Conservation (phyloP, 2,329 filamentous ascomycete genomes). For the Colletotrichum tropicicola region DNA sequence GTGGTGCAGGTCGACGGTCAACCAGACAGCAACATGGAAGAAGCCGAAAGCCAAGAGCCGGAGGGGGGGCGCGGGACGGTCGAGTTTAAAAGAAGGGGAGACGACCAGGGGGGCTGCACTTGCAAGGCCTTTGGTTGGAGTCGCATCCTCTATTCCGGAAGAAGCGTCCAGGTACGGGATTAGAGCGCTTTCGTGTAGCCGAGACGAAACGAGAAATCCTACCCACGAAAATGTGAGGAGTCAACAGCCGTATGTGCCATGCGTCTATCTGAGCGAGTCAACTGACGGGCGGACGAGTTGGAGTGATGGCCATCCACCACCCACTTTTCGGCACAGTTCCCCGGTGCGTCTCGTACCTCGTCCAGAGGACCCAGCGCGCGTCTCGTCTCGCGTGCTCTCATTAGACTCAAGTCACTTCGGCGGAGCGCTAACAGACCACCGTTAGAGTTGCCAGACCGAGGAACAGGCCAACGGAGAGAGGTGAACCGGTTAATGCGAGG, state of each 20-base stretch:
- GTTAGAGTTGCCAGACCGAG: background rate
- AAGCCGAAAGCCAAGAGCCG: background rate
- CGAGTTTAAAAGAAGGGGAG: background rate
- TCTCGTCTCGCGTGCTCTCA: too few species aligned
- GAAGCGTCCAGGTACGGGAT: background rate
- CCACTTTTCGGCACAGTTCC: too few species aligned
- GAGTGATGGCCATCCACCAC: too few species aligned
- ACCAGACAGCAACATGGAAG: background rate
- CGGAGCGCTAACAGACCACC: too few species aligned
- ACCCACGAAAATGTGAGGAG: background rate
- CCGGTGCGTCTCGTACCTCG: too few species aligned
- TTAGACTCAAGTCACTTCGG: too few species aligned
- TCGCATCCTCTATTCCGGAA: conserved; percentile 2
- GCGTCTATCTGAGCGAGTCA: too few species aligned
- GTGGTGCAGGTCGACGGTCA: background rate
- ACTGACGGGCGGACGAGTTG: too few species aligned
- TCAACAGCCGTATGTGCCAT: background rate
- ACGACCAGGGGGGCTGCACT: background rate
- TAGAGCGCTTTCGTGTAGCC: background rate
- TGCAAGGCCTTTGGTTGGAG: conserved; percentile 8
- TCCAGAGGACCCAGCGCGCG: too few species aligned
- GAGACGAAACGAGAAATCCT: background rate
- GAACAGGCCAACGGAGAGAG: background rate
- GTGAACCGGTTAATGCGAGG: background rate
- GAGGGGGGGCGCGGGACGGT: too few species aligned